Evolutionary conservation across 768 basidiomycete species (phyloP), one percentile per base, ranked within the genome.

Genomic region (Rhodotorula toruloides): DNA sequence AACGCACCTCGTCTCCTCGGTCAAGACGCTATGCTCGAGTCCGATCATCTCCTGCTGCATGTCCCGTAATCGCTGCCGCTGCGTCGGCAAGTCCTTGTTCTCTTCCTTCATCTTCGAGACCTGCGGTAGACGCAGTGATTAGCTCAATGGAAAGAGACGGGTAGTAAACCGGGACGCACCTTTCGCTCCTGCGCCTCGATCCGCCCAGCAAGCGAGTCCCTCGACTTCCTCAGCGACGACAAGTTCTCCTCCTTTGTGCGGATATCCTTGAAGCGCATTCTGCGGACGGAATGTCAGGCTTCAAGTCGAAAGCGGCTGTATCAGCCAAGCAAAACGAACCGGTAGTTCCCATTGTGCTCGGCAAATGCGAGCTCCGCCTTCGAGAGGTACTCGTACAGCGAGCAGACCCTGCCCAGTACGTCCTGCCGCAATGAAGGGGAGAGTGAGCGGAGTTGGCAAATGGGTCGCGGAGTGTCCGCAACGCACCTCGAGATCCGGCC

Each of bases 171-270:
- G 19, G 5, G 29, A n/a, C 61, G 32, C 27, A 70, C 68, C 73
- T 80, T 80, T 71, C 77, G 76, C 72, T 81, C 80, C 39, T 77
- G 78, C 14, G 68, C 71, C 63, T 80, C 79, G 14, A 79, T 79
- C 61, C 77, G 74, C 16, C 65, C 65, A 1, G 76, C 78, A 25
- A 79, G 76, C 31, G 71, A 67, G 47, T 77, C 69, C 59, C 79
- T 70, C 50, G 76, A 64, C 62, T 77, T 75, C 58, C 75, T 74
- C 43, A 79, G 60, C 32, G 76, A 75, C 46, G 74, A 69, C 10
- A 80, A 63, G 25, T 67, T 69, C 71, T 81, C 80, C 67, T 80
- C 80, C 39, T 75, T 63, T 40, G 78, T 76, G n/a, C 80, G 58
- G 46, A 81, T 77, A 47, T 73, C 63, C 71, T 81, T 81, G 71